Percentiles rank a stretch among this genome's conserved stretches.
These are phyloP conservation scores for Purpureocillium lavendulum DNA, from an alignment of 2,329 filamentous ascomycete species.

Conservation along the genomic window DNA sequence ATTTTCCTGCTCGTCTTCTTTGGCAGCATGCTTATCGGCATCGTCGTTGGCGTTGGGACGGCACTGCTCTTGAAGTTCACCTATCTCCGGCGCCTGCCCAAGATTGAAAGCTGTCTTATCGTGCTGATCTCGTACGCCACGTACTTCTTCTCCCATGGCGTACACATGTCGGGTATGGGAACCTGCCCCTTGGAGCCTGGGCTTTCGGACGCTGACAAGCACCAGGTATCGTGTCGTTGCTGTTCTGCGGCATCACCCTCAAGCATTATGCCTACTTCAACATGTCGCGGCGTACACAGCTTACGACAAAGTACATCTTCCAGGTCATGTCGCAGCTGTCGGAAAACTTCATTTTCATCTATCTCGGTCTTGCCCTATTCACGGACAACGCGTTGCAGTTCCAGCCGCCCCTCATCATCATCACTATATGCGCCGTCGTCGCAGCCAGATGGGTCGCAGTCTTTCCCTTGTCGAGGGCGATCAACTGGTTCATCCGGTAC, in stretches of 20 bases:
- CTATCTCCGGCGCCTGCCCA: constrained; percentile 82
- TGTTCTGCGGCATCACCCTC: constrained; percentile 96
- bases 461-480: constrained; percentile 79
- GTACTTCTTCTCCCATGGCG: constrained; percentile 95
- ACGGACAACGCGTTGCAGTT: constrained; percentile 83
- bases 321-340: constrained; percentile 90
- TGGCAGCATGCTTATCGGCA: constrained; percentile 81
- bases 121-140: constrained; percentile 91
- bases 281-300: constrained; percentile 94
- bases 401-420: constrained; percentile 89
- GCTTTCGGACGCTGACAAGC: constrained; percentile 1
- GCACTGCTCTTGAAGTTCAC: constrained; percentile 91
- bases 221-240: constrained; percentile 82
- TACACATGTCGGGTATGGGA: constrained; percentile 83
- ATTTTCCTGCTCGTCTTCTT: constrained; percentile 97
- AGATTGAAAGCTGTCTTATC: constrained; percentile 93
- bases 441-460: constrained; percentile 88
- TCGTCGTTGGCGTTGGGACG: constrained; percentile 77
- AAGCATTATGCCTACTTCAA: constrained; percentile 99
- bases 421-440: constrained; percentile 87
- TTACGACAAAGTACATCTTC: constrained; percentile 97
- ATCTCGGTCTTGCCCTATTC: constrained; percentile 88
- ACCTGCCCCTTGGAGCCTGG: background rate
- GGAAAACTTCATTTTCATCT: constrained; percentile 99
- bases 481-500: constrained; percentile 91